phyloP scores from a whole-genome alignment of 2,329 filamentous ascomycete species.

The Metarhizium guizhouense region DNA sequence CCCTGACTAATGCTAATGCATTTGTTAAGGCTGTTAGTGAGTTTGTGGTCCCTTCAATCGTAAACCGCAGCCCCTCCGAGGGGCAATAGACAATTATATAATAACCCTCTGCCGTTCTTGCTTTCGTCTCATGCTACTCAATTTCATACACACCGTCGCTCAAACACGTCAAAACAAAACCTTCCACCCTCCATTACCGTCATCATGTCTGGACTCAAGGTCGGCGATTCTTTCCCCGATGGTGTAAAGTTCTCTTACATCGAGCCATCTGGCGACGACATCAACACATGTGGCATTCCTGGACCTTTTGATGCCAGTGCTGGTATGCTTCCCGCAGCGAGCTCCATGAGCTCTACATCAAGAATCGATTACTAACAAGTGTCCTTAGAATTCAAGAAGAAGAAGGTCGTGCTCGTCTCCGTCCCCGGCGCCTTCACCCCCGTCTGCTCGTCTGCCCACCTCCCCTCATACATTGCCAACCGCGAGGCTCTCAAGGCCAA shows the following conservation, averaged over 20 bases:
- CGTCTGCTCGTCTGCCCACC: slow-evolving; percentile 72
- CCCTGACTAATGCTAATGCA: not conserved
- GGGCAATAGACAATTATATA: not conserved
- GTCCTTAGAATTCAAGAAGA: slow-evolving; percentile 41
- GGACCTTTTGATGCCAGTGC: slow-evolving; percentile 72
- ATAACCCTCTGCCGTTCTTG: not conserved
- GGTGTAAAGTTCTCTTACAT: slow-evolving; percentile 79
- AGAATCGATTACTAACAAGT: not conserved
- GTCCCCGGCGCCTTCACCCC: slow-evolving; percentile 74
- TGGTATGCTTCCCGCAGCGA: slow-evolving; percentile 33
- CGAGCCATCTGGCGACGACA: slow-evolving; percentile 62
- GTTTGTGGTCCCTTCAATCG: not conserved
- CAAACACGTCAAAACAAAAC: not conserved
- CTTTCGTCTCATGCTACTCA: not conserved
- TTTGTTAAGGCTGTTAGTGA: not conserved
- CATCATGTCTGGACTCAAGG: slow-evolving; percentile 57
- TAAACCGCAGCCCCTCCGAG: not conserved
- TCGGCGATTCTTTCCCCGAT: slow-evolving; percentile 75
- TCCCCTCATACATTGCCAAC: slow-evolving; percentile 72
- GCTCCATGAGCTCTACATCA: not conserved
- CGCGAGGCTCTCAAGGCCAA: slow-evolving; percentile 63
- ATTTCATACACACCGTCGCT: not conserved
- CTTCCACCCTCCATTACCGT: not conserved
- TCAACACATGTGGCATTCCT: slow-evolving; percentile 71
- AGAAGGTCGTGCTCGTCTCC: slow-evolving; percentile 48